These are phyloP conservation scores for Phaeoacremonium minimum DNA, from an alignment of 2,329 filamentous ascomycete genomes.

Conservation along the genomic window DNA sequence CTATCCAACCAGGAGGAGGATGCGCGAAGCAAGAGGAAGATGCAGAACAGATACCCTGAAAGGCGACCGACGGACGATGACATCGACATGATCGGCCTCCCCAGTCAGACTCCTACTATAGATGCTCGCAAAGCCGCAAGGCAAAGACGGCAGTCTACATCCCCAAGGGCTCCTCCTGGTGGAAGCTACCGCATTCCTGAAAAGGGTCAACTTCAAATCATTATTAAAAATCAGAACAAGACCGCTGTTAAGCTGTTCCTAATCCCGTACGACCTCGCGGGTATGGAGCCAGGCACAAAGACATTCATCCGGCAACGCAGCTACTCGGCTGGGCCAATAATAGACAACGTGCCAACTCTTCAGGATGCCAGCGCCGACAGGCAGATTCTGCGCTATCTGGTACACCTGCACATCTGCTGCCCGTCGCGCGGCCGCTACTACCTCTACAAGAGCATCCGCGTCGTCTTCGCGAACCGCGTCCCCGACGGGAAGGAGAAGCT, in stretches of 20 bases:
- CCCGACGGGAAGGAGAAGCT: constrained; percentile 93
- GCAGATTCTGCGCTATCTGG: constrained; percentile 80
- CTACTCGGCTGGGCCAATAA: constrained; percentile 82
- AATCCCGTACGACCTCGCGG: constrained; percentile 84
- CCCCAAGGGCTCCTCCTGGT: constrained; percentile 63
- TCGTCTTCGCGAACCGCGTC: constrained; percentile 94
- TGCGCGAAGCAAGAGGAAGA: constrained; percentile 41
- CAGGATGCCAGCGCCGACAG: constrained; percentile 38
- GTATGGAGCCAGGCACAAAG: constrained; percentile 92
- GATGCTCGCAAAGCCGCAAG: constrained; percentile 19
- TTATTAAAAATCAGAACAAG: constrained; percentile 98
- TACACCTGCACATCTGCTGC: constrained; percentile 91
- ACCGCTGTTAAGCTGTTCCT: constrained; percentile 95
- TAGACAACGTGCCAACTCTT: constrained; percentile 54
- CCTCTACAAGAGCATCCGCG: constrained; percentile 84
- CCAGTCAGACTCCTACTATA: neutral
- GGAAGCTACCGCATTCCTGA: constrained; percentile 93
- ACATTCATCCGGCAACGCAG: constrained; percentile 94
- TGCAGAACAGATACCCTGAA: constrained; percentile 38
- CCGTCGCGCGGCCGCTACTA: constrained; percentile 80
- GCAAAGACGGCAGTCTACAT: constrained; percentile 50
- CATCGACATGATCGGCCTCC: constrained; percentile 12
- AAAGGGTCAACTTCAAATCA: constrained; percentile 90
- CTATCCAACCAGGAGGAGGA: constrained; percentile 51
- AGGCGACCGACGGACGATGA: constrained; percentile 24